Evolutionary conservation across 306 rosid genomes (phyloP), one percentile per base, ranked within the genome.

Genomic region (Hippophae rhamnoides): DNA sequence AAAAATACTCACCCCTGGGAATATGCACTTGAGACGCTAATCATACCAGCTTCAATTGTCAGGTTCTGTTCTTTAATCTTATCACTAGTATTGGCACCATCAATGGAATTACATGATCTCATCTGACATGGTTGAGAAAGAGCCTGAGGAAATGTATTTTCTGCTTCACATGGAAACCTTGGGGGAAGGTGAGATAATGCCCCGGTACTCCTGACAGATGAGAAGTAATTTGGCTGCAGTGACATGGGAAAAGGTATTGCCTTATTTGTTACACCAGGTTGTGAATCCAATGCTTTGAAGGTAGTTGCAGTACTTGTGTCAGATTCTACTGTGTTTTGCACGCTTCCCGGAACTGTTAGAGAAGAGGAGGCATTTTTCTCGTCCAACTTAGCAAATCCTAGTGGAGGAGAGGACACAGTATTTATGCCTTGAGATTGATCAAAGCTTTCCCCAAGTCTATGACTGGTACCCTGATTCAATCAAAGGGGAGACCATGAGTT

Each of bases 21-120:
- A 76, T 84, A 93, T 51, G 70, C 90, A 23, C 89, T 93, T 31
- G 99, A 88, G 74, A 93, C 76, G 89, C 85, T 86, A 74, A 86
- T 81, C 56, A 90, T 83, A 50, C 95, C 97, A 23, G 87, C 93
- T 78, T 93, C 97, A 72, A 86, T 75, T 9, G 82, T 72, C 62
- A 81, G 79, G 38, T 86, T 95, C 47, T 89, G 87, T 77, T 82
- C 86, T 81, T 87, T 92, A 54, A 76, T 79, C 78, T 78, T 81
- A 75, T 85, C 96, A 77, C 56, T 71, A 49, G 80, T 56, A 47
- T 76, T 62, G 57, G 74, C 68, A 46, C 67, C 75, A 38, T 64
- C 86, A 6, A 45, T 42, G 3, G 64, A 40, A 13, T 78, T 65
- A 57, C 69, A 47, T 41, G 86, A 53, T 56, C 60, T 56, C 27